Base-by-base conservation (phyloP, 192 early-diverging fungal genomes). In the Powellomyces hirtus region DNA sequence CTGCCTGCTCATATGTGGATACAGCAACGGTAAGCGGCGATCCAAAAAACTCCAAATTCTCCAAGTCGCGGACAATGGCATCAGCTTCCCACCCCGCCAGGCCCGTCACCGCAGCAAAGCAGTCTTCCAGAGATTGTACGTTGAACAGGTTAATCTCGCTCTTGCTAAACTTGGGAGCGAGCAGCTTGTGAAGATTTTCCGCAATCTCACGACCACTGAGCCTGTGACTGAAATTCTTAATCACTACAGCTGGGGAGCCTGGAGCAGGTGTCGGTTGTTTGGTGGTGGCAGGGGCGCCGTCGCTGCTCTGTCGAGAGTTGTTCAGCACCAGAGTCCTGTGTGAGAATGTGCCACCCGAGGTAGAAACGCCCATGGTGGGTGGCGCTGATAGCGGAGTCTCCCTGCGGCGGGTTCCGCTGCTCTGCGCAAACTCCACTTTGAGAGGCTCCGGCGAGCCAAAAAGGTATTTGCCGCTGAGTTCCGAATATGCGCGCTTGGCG, bases 391-490 rank as follows among this genome's bases (percentile, higher is more conserved):
- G 53, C 20, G 16, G 27, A 34, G 16, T 31, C 20, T 16, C 14
- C 7, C 53, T 22, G 18, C 55, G 37, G 6, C 38, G 37, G 8
- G 5, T 26, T n/a, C 57, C 29, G 33, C 26, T 35, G 31, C 69
- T 63, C 35, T 71, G 69, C 30, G 69, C 69, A 38, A 38, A 71
- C 42, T 71, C 69, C 26, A 71, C 36, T 29, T 55, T 62, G 36
- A 71, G 4, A 22, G 60, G 49, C 11, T 71, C 60, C 4, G 52
- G 45, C 49, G 35, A 35, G 6, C 69, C 69, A 71, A 71, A 71
- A 30, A 63, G 22, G 29, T 24, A 13, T 31, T 52, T 71, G 27
- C 69, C 60, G 0, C 13, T 55, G 27, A 71, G 42, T 13, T 27
- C 60, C 18, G 34, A 13, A 18, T 35, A 26, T 11, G 69, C 69